A percentile compares a stretch with the other conserved stretches of the same genome.
phyloP scores from a whole-genome alignment of 2,329 filamentous ascomycete species.

The Ceratocystis huliohia region DNA sequence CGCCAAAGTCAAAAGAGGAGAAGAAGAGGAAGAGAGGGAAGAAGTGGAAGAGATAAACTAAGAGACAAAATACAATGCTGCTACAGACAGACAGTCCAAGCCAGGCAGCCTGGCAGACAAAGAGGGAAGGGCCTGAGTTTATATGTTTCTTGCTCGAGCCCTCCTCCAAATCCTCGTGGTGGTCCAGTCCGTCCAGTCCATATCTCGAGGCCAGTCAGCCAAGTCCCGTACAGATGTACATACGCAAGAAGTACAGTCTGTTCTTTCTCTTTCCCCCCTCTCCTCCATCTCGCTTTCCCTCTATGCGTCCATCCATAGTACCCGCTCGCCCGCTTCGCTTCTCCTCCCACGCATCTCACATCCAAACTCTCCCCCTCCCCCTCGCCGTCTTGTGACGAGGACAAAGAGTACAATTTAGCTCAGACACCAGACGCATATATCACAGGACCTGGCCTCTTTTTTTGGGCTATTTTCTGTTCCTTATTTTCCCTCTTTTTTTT shows the following conservation, averaged over 20 bases:
- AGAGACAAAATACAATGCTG: neutral
- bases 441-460: neutral
- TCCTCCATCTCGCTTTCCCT: neutral
- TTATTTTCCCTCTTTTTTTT: too few relatives aligned
- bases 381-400: slow-evolving; percentile 2
- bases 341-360: neutral
- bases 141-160: slow-evolving; percentile 5
- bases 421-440: neutral
- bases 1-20: neutral
- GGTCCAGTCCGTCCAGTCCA: neutral
- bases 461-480: too few relatives aligned
- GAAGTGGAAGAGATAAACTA: neutral
- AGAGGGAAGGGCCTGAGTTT: slow-evolving; percentile 8
- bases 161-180: neutral
- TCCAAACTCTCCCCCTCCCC: neutral
- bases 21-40: neutral
- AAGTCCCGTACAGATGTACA: too few relatives aligned
- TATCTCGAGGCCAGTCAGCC: neutral
- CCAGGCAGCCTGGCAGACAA: neutral
- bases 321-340: neutral
- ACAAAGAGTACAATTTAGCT: slow-evolving; percentile 6
- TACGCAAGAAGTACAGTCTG: neutral
- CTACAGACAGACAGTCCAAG: neutral
- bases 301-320: neutral
- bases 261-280: neutral